Evolutionary conservation across 2,329 filamentous ascomycete genomes (phyloP).

Genomic region (Didymellaceae sp.): DNA sequence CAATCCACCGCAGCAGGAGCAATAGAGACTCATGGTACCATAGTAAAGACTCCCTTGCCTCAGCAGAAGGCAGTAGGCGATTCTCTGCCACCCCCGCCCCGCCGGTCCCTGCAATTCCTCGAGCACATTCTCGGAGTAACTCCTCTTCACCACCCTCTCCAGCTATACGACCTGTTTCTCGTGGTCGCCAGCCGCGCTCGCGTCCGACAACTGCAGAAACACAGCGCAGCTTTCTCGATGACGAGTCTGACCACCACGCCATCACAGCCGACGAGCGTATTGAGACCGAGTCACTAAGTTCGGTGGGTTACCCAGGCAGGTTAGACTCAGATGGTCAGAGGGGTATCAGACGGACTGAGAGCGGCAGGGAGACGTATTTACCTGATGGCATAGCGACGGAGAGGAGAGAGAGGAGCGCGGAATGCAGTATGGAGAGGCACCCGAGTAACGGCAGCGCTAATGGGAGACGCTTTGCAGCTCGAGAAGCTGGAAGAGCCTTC

Average conservation of each 20-base stretch:
- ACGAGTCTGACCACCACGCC: slow-evolving; percentile 2
- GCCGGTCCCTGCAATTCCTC: background rate
- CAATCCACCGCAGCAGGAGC: slow-evolving; percentile 5
- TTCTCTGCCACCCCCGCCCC: background rate
- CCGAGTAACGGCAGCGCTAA: background rate
- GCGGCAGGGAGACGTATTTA: slow-evolving; percentile 18
- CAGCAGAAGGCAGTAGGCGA: background rate
- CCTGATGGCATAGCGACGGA: slow-evolving; percentile 12
- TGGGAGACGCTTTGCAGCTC: background rate
- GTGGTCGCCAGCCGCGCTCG: slow-evolving; percentile 1
- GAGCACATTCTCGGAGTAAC: slow-evolving; percentile 1
- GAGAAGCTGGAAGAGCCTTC: slow-evolving; percentile 9
- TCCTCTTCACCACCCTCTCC: slow-evolving; percentile 6
- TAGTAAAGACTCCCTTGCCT: slow-evolving; percentile 8
- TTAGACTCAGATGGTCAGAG: background rate
- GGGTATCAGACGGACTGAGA: slow-evolving; percentile 11
- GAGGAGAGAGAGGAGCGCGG: slow-evolving; percentile 7
- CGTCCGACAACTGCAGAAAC: slow-evolving; percentile 7
- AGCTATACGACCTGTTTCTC: slow-evolving; percentile 4
- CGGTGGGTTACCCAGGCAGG: slow-evolving; percentile 11
- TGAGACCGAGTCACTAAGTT: background rate
- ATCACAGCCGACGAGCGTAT: background rate
- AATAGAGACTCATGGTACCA: slow-evolving; percentile 13
- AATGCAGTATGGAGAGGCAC: slow-evolving; percentile 2
- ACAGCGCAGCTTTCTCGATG: slow-evolving; percentile 7